phyloP scores from a whole-genome alignment of 208 protist species.

The Trypanosoma cruzi region DNA sequence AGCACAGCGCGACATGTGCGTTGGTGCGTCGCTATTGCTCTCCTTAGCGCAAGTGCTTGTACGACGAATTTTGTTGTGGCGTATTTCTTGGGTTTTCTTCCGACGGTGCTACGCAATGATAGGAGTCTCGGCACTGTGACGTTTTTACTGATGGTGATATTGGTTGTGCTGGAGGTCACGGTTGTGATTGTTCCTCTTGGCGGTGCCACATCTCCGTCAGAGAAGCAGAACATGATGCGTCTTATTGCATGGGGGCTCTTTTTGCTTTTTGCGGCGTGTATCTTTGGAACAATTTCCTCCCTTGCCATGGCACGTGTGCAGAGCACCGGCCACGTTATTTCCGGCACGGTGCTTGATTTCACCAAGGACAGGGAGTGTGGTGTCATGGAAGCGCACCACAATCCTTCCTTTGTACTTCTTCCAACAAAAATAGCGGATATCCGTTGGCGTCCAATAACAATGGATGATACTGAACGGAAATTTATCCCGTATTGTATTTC shows the following conservation, averaged over 20 bases:
- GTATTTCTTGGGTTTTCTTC: slow-evolving; percentile 73
- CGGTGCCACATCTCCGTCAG: slow-evolving; percentile 36
- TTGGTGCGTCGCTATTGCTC: slow-evolving; percentile 73
- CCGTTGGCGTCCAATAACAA: slow-evolving; percentile 80
- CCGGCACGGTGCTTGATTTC: slow-evolving; percentile 62
- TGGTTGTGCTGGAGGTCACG: slow-evolving; percentile 67
- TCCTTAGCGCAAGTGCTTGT: slow-evolving; percentile 58
- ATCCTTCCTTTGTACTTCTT: slow-evolving; percentile 70
- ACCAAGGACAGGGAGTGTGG: slow-evolving; percentile 50
- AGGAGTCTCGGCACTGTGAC: slow-evolving; percentile 51
- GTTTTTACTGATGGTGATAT: slow-evolving; percentile 56
- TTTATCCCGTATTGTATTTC: slow-evolving; percentile 56
- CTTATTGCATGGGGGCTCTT: slow-evolving; percentile 78
- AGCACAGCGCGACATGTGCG: slow-evolving; percentile 55
- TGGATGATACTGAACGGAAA: slow-evolving; percentile 32
- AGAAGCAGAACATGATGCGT: slow-evolving; percentile 66
- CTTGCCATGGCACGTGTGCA: slow-evolving; percentile 80
- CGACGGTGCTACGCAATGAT: slow-evolving; percentile 62
- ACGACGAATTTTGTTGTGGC: slow-evolving; percentile 75
- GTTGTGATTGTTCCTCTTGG: slow-evolving; percentile 77
- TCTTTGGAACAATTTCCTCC: slow-evolving; percentile 67
- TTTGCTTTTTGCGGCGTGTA: slow-evolving; percentile 56
- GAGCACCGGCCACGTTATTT: slow-evolving; percentile 47
- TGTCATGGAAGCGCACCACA: slow-evolving; percentile 30
- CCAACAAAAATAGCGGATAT: slow-evolving; percentile 68